Evolutionary conservation across 768 basidiomycete species (phyloP), one percentile per base, ranked within the genome.

Genomic region (Leccinum broughii): DNA sequence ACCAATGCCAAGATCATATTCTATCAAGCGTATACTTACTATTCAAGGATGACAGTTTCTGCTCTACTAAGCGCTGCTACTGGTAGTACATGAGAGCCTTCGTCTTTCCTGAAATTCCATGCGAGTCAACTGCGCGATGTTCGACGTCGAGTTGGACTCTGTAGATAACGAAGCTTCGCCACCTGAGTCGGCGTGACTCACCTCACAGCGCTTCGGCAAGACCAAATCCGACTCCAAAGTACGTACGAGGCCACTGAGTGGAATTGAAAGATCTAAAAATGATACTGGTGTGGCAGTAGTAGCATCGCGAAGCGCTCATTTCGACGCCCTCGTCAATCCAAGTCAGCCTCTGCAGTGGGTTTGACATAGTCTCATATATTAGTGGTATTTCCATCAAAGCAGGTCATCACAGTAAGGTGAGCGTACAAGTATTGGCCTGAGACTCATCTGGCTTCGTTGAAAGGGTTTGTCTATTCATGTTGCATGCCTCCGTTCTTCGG

Each of bases 231-330:
- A 46, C 2, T 9, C 8, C 20, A 11, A 46, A 2, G 44, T 46
- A 22, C 44, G 10, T 48, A 48, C 46, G 20, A 48, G 22, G 46
- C 11, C 44, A 13, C 44, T 41, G 6, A 39, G 41, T 41, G 30
- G 2, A 8, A 68, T 96, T 37, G 94, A 96, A 74, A 87, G 88
- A 1, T 94, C 92, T 15, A 93, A 93, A 15, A 95, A 98, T 72
- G 97, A 98, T 70, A 92, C 93, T 1, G 95, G 93, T 66, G 93
- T 88, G 15, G 90, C 95, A 1, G 80, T 98, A 51, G 90, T 99
- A 34, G 82, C 84, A n/a, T 89, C 88, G 2, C 82, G 85, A n/a
- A 67, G 79, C 68, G 79, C 98, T 39, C 84, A 90, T 55, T 87
- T 93, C 2, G 96, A 94, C 71, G 83, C 97, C 5, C 88, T 98